Conservation (phyloP, 495 filamentous ascomycete species). For the Wilcoxina mikolae region DNA sequence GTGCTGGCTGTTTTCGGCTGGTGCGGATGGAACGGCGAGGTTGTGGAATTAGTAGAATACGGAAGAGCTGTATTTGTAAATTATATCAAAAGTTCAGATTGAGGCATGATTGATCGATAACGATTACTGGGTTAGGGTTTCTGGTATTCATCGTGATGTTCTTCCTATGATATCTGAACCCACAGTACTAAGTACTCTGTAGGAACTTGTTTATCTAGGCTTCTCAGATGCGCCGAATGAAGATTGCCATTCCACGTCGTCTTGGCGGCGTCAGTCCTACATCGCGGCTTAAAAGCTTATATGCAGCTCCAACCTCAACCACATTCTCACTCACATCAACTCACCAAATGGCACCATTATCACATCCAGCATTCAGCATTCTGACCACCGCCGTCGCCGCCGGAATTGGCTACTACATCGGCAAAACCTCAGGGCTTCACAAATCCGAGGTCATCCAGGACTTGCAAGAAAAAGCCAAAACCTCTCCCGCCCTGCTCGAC, state of each 20-base stretch:
- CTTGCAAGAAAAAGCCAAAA: constrained; percentile 1
- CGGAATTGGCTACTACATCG: constrained; percentile 24
- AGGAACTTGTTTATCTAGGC: too few relatives aligned
- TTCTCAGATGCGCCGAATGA: too few relatives aligned
- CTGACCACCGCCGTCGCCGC: constrained; percentile 14
- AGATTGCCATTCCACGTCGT: neutral
- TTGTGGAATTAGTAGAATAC: constrained; percentile 40
- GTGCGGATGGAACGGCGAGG: constrained; percentile 80
- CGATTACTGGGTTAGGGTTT: too few relatives aligned
- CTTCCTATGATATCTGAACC: too few relatives aligned
- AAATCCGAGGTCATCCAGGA: constrained; percentile 6
- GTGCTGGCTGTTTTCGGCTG: constrained; percentile 85
- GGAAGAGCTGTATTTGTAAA: neutral
- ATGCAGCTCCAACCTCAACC: too few relatives aligned
- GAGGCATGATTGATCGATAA: neutral
- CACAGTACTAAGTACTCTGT: too few relatives aligned
- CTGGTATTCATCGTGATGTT: too few relatives aligned
- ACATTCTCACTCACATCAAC: neutral
- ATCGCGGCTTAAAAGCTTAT: constrained; percentile 9
- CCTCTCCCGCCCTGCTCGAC: neutral
- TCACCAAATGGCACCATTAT: constrained; percentile 1
- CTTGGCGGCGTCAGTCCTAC: neutral
- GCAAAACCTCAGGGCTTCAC: constrained; percentile 22
- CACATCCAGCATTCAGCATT: neutral
- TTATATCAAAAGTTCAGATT: neutral